A percentile compares a stretch with the other conserved stretches of the same genome.
These are phyloP conservation scores for Rhodotorula babjevae DNA, from an alignment of 768 basidiomycete species.

Conservation along the genomic window DNA sequence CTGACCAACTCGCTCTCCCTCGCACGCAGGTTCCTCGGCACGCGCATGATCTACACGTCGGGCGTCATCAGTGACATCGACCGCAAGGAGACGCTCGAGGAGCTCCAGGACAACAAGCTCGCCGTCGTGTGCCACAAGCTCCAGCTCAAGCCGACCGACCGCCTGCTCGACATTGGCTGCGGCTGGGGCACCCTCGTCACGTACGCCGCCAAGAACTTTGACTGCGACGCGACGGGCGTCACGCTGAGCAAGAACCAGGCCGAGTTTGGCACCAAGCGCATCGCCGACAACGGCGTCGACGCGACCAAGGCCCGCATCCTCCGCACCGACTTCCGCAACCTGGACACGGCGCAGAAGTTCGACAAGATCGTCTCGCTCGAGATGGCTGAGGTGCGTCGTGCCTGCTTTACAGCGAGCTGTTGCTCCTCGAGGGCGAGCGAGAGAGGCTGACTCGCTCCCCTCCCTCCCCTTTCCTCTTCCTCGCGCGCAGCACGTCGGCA, in stretches of 20 bases:
- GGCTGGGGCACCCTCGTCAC: constrained; percentile 96
- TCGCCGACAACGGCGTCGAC: constrained; percentile 69
- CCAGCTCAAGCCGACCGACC: constrained; percentile 77
- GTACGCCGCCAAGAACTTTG: constrained; percentile 94
- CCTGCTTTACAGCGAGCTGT: background rate
- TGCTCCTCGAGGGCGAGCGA: background rate
- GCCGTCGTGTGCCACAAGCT: constrained; percentile 92
- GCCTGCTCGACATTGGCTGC: constrained; percentile 52
- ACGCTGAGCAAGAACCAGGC: constrained; percentile 88
- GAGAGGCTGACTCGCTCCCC: too few relatives aligned
- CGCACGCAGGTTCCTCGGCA: constrained; percentile 74
- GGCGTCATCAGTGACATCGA: constrained; percentile 73
- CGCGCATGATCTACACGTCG: constrained; percentile 96
- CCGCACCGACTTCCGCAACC: constrained; percentile 88
- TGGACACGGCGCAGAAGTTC: constrained; percentile 69
- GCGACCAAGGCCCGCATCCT: constrained; percentile 77
- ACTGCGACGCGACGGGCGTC: constrained; percentile 91
- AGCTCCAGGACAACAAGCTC: constrained; percentile 97
- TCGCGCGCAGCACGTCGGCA: constrained; percentile 72
- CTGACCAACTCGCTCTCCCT: background rate
- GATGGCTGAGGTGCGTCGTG: constrained; percentile 78
- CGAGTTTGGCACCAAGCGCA: constrained; percentile 83
- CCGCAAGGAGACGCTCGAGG: constrained; percentile 74
- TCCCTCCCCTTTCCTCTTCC: background rate
- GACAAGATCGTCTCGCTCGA: constrained; percentile 94